phyloP scores from a whole-genome alignment of 2,329 filamentous ascomycete genomes.

The Cryphonectria naterciae region DNA sequence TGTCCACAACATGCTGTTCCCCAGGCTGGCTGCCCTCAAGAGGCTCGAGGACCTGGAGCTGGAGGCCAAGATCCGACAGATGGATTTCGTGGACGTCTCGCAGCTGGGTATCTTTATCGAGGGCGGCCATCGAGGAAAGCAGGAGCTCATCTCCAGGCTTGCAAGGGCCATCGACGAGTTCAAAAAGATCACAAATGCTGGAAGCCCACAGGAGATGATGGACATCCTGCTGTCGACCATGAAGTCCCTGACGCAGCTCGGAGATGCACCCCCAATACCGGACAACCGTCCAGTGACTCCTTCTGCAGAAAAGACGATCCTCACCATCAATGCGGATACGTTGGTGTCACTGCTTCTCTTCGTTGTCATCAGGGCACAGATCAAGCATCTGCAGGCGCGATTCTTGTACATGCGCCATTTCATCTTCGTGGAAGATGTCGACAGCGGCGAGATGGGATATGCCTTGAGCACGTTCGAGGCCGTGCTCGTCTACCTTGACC shows the following conservation, averaged over 20 bases:
- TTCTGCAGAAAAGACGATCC: constrained; percentile 56
- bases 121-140: constrained; percentile 76
- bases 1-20: constrained; percentile 87
- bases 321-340: constrained; percentile 81
- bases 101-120: constrained; percentile 90
- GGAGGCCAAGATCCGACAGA: constrained; percentile 87
- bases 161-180: constrained; percentile 85
- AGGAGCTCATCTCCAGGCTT: constrained; percentile 77
- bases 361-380: constrained; percentile 88
- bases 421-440: constrained; percentile 96
- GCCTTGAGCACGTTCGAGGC: constrained; percentile 95
- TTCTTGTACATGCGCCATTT: constrained; percentile 96
- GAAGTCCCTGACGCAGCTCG: constrained; percentile 77
- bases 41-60: constrained; percentile 83
- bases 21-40: constrained; percentile 76
- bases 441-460: constrained; percentile 94
- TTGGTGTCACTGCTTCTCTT: constrained; percentile 88
- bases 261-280: constrained; percentile 48
- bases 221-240: constrained; percentile 78
- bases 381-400: constrained; percentile 84
- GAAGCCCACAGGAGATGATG: constrained; percentile 88
- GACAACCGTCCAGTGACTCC: constrained; percentile 41
- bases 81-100: constrained; percentile 91
- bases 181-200: constrained; percentile 77
- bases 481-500: constrained; percentile 83